These are phyloP conservation scores for Ramalina intermedia DNA, from an alignment of 495 filamentous ascomycete genomes.

Conservation along the genomic window DNA sequence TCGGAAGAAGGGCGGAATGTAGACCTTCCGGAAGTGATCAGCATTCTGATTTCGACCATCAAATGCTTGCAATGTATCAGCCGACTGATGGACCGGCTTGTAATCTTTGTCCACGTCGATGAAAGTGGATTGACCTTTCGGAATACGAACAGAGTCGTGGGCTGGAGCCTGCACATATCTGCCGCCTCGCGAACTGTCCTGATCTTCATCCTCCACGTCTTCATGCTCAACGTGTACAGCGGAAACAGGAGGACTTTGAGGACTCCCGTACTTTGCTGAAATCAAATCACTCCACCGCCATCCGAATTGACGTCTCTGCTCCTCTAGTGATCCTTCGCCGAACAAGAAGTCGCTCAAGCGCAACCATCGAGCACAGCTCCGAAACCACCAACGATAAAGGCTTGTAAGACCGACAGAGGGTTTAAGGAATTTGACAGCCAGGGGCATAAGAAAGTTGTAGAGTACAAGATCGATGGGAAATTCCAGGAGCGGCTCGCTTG, in stretches of 20 bases:
- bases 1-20: conserved; percentile 77
- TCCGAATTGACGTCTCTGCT: conserved; percentile 56
- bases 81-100: conserved; percentile 41
- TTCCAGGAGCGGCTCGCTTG: conserved; percentile 78
- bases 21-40: conserved; percentile 55
- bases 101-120: conserved; percentile 64
- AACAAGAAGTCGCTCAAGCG: conserved; percentile 88
- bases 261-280: conserved; percentile 32
- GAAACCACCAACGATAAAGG: conserved; percentile 95
- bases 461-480: conserved; percentile 90
- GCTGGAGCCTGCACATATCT: conserved; percentile 78
- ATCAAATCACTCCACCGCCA: conserved; percentile 40
- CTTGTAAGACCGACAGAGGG: conserved; percentile 69
- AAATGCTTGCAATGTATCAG: conserved; percentile 45
- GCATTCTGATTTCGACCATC: conserved; percentile 49
- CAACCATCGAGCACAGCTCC: conserved; percentile 63
- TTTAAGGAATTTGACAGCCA: conserved; percentile 65
- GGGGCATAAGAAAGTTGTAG: conserved; percentile 89
- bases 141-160: conserved; percentile 85
- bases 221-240: not conserved
- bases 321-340: conserved; percentile 61
- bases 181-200: conserved; percentile 57
- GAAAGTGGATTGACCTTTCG: conserved; percentile 70
- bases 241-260: conserved; percentile 21
- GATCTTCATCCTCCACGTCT: conserved; percentile 6